Percentiles rank a stretch among this genome's conserved stretches.
phyloP scores from a whole-genome alignment of 305 asterid genomes.

The Fraxinus velutina region DNA sequence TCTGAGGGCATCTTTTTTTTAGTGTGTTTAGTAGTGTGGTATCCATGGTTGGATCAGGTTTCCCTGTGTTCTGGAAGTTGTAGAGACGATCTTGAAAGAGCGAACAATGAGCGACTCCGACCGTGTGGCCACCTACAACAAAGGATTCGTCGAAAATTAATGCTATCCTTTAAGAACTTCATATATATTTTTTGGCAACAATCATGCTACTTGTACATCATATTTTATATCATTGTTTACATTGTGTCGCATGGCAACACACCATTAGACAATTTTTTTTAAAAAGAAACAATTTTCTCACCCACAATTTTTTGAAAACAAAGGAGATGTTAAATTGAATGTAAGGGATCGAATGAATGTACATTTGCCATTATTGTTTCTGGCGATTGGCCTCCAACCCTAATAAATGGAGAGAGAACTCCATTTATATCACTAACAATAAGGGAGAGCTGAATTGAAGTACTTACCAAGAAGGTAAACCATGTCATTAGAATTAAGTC shows the following conservation, averaged over 20 bases:
- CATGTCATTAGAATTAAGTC: slow-evolving; percentile 42
- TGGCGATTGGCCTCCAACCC: background rate
- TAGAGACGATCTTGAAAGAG: slow-evolving; percentile 44
- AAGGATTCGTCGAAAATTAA: background rate
- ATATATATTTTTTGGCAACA: background rate
- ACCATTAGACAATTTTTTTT: no score
- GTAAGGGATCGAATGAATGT: no score
- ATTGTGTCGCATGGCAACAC: no score
- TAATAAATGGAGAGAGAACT: background rate
- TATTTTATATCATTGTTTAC: no score
- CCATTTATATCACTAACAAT: background rate
- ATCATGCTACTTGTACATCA: no score
- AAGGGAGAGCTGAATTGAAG: background rate
- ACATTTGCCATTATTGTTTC: no score
- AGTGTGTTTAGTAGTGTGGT: slow-evolving; percentile 19
- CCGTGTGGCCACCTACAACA: slow-evolving; percentile 51
- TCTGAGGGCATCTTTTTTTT: slow-evolving; percentile 35
- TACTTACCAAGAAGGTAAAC: slow-evolving; percentile 45
- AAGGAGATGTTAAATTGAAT: no score
- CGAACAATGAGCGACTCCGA: slow-evolving; percentile 52
- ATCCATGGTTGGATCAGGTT: slow-evolving; percentile 56
- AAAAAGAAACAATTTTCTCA: no score
- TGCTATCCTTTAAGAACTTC: background rate
- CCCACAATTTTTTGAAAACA: no score
- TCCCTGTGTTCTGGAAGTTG: slow-evolving; percentile 39